phyloP scores from a whole-genome alignment of 345 rosid genomes.

The Streptanthus diversifolius region DNA sequence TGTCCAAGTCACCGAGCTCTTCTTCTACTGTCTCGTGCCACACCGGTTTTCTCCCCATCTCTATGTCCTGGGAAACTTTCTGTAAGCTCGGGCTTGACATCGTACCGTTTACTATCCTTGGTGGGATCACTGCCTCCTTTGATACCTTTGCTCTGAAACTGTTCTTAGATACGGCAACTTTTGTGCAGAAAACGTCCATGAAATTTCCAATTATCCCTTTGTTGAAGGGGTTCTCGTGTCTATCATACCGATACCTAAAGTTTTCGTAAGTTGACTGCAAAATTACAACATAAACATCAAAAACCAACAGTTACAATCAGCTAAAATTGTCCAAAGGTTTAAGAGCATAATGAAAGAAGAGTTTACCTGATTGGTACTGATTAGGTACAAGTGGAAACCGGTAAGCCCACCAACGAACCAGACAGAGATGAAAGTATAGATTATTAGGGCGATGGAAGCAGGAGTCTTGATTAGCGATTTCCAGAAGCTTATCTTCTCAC shows the following conservation, averaged over 20 bases:
- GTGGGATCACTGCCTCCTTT: constrained; percentile 46
- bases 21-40: constrained; percentile 51
- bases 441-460: constrained; percentile 74
- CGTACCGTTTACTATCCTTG: constrained; percentile 42
- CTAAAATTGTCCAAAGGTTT: not conserved
- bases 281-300: constrained; percentile 7
- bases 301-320: constrained; percentile 8
- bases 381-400: constrained; percentile 76
- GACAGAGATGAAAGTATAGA: constrained; percentile 60
- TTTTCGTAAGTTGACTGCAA: constrained; percentile 94
- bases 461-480: constrained; percentile 78
- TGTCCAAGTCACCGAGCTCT: constrained; percentile 36
- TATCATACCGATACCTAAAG: constrained; percentile 70
- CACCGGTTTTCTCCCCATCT: constrained; percentile 67
- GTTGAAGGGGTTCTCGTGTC: constrained; percentile 66
- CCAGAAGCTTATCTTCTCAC: constrained; percentile 65
- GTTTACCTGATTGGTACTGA: constrained; percentile 84
- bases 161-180: constrained; percentile 63
- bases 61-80: constrained; percentile 51
- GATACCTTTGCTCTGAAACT: constrained; percentile 69
- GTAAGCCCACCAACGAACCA: constrained; percentile 99
- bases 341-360: not conserved
- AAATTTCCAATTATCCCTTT: constrained; percentile 65
- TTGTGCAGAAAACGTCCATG: constrained; percentile 66
- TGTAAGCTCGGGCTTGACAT: constrained; percentile 44